phyloP scores from a whole-genome alignment of 257 asterid genomes.

The Gentiana macrophylla region DNA sequence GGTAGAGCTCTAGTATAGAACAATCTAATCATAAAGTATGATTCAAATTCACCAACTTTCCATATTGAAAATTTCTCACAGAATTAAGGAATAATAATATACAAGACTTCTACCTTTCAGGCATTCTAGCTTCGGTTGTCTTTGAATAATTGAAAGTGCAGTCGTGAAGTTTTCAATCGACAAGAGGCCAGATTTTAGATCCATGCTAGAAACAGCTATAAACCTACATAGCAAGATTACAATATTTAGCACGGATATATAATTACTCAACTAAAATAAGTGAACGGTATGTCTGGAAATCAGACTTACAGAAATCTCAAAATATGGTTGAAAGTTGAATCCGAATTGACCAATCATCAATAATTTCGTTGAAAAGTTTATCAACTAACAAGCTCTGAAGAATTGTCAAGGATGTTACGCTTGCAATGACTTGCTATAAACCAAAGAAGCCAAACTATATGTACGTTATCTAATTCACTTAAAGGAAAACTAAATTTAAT shows the following conservation, averaged over 20 bases:
- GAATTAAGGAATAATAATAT: too few species aligned
- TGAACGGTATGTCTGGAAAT: slow-evolving; percentile 6
- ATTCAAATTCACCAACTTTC: background rate
- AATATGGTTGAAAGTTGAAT: slow-evolving; percentile 60
- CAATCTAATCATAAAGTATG: slow-evolving; percentile 48
- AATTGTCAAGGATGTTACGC: slow-evolving; percentile 38
- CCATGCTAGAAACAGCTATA: slow-evolving; percentile 58
- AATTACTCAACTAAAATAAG: background rate
- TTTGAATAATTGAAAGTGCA: slow-evolving; percentile 56
- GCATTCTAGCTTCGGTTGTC: slow-evolving; percentile 82
- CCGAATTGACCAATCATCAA: slow-evolving; percentile 49
- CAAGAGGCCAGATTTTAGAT: slow-evolving; percentile 42
- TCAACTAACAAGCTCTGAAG: slow-evolving; percentile 54
- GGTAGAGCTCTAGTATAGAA: slow-evolving; percentile 74
- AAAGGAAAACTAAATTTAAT: background rate
- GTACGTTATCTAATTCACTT: background rate
- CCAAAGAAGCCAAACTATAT: background rate
- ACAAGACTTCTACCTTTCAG: slow-evolving; percentile 43
- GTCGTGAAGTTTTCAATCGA: slow-evolving; percentile 59
- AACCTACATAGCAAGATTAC: slow-evolving; percentile 36
- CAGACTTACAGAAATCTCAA: slow-evolving; percentile 69
- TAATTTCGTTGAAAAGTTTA: slow-evolving; percentile 47
- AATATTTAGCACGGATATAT: background rate
- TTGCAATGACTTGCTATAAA: background rate
- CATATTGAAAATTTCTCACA: too few species aligned